phyloP scores from a whole-genome alignment of 805 yeast genomes.

The Kazachstania kunashirensis region DNA sequence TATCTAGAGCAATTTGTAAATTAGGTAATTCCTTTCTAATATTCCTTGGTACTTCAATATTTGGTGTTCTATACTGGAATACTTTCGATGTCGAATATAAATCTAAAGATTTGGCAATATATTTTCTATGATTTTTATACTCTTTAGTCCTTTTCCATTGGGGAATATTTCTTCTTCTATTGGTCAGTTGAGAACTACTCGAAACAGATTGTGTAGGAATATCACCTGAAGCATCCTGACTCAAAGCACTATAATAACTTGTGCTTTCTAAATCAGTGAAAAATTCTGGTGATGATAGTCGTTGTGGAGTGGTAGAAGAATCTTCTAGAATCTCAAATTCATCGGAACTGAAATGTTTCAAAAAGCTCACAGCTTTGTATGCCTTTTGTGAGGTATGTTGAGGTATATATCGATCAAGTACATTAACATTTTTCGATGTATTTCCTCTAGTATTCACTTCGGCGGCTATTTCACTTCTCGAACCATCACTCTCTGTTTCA shows the following conservation, averaged over 20 bases:
- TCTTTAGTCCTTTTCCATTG: constrained; percentile 1
- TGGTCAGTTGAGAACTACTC: background rate
- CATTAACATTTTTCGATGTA: constrained; percentile 11
- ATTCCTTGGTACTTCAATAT: background rate
- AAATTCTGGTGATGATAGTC: constrained; percentile 27
- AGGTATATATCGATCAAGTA: constrained; percentile 35
- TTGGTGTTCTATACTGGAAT: constrained; percentile 1
- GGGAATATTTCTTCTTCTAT: background rate
- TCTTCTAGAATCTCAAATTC: constrained; percentile 8
- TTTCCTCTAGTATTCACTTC: no score
- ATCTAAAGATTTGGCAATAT: constrained; percentile 44
- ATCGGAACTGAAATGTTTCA: constrained; percentile 9
- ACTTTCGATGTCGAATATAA: constrained; percentile 13
- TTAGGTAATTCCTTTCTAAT: background rate
- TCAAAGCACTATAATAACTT: constrained; percentile 18
- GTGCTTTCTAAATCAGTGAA: constrained; percentile 18
- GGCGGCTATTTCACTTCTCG: no score
- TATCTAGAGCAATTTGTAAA: background rate
- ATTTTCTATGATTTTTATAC: constrained; percentile 26
- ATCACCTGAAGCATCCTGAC: background rate
- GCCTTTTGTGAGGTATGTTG: constrained; percentile 24
- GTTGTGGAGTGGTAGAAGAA: constrained; percentile 19
- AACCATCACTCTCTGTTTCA: no score
- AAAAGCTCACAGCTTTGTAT: constrained; percentile 13
- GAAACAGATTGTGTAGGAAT: constrained; percentile 1